These are phyloP conservation scores for Leishmania mexicana DNA, from an alignment of 208 protist genomes.

Conservation along the genomic window DNA sequence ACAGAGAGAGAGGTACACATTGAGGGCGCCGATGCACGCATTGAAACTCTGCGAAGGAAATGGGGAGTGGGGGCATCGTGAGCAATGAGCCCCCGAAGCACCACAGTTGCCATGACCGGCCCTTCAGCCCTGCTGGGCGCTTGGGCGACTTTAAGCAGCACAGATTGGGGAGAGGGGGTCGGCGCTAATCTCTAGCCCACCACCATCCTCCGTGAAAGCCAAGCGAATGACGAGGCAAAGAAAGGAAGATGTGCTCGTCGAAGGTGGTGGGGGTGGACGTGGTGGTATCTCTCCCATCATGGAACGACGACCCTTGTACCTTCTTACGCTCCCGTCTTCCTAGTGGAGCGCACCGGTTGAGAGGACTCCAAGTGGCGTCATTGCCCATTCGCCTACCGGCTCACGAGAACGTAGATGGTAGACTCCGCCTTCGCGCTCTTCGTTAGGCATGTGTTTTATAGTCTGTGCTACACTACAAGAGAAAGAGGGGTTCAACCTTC, in stretches of 20 bases:
- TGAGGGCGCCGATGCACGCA: background rate
- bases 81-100: background rate
- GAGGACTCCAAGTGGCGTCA: background rate
- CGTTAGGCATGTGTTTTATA: constrained; percentile 10
- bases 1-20: background rate
- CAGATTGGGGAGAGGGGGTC: background rate
- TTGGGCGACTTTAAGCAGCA: background rate
- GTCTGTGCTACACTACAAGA: constrained; percentile 16
- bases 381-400: background rate
- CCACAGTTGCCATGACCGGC: background rate
- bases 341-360: background rate
- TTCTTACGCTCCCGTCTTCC: background rate
- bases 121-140: background rate
- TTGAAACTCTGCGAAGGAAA: background rate
- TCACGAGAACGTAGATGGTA: background rate
- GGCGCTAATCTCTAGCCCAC: background rate
- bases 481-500: background rate
- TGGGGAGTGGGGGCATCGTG: background rate
- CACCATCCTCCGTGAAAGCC: background rate
- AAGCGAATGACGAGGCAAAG: background rate
- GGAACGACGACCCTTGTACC: background rate
- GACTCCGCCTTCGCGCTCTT: constrained; percentile 3
- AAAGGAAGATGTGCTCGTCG: background rate
- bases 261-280: background rate
- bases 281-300: background rate